A percentile compares a stretch with the other conserved stretches of the same genome.
Conservation (phyloP, 768 basidiomycete genomes). For the Clitopilus hobsonii region DNA sequence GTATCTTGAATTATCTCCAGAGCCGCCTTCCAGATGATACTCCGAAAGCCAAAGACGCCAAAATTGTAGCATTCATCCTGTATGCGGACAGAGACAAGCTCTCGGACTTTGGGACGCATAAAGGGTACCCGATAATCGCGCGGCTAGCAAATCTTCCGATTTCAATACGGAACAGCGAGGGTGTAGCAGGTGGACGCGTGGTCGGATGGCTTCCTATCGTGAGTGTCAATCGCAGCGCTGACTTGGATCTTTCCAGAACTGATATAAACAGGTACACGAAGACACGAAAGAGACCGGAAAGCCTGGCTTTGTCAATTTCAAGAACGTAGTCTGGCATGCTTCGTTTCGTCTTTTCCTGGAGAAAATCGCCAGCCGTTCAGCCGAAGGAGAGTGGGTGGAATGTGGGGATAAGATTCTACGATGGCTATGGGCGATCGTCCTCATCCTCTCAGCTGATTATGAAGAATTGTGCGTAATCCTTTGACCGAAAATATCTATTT, state of each 20-base stretch:
- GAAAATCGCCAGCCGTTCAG: conserved; percentile 13
- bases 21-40: conserved; percentile 2
- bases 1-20: conserved; percentile 1
- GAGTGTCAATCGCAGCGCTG: conserved; percentile 2
- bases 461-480: conserved; percentile 18
- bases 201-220: conserved; percentile 34
- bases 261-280: conserved; percentile 24
- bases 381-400: conserved; percentile 10
- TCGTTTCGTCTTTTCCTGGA: conserved; percentile 25
- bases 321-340: conserved; percentile 25
- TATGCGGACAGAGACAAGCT: conserved; percentile 36
- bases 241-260: background rate
- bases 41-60: conserved; percentile 17
- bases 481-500: no score
- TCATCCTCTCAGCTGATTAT: conserved; percentile 13
- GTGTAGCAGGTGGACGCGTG: conserved; percentile 26
- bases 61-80: conserved; percentile 24
- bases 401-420: conserved; percentile 18
- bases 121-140: conserved; percentile 31
- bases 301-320: conserved; percentile 24
- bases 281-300: conserved; percentile 22
- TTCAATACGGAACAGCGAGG: conserved; percentile 24
- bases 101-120: conserved; percentile 28
- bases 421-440: conserved; percentile 3
- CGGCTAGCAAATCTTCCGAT: conserved; percentile 24